phyloP scores from a whole-genome alignment of 495 filamentous ascomycete species.

The Podospora australis region DNA sequence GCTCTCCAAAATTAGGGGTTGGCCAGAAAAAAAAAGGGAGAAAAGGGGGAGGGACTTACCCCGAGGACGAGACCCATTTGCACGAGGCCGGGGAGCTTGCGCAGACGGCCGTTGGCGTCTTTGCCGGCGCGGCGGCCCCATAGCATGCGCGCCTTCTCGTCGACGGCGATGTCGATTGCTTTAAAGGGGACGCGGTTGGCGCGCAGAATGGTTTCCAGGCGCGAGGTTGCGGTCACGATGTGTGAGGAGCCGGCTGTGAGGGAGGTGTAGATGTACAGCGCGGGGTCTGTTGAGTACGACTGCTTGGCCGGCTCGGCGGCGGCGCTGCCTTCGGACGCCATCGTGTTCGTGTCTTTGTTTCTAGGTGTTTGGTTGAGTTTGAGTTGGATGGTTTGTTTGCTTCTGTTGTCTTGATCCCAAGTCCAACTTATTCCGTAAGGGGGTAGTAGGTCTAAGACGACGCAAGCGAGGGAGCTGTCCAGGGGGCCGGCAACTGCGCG shows the following conservation, averaged over 20 bases:
- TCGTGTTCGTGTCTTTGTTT: too few relatives aligned
- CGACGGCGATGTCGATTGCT: conserved; percentile 84
- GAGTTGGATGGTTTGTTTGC: conserved; percentile 1
- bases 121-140: conserved; percentile 75
- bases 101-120: conserved; percentile 52
- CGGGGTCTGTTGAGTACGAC: conserved; percentile 65
- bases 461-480: too few relatives aligned
- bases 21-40: neutral
- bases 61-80: conserved; percentile 81
- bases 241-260: conserved; percentile 92
- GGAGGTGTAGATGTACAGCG: conserved; percentile 89
- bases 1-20: neutral
- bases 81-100: conserved; percentile 83
- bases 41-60: conserved; percentile 48
- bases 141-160: conserved; percentile 83
- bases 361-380: neutral
- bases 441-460: too few relatives aligned
- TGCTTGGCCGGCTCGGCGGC: conserved; percentile 11
- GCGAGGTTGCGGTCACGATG: conserved; percentile 92
- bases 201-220: conserved; percentile 92
- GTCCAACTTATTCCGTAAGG: neutral
- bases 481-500: neutral
- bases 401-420: neutral
- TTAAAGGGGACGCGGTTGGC: conserved; percentile 91
- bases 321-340: conserved; percentile 43